These are phyloP conservation scores for Phaeoacremonium minimum DNA, from an alignment of 2,329 filamentous ascomycete genomes.

Conservation along the genomic window DNA sequence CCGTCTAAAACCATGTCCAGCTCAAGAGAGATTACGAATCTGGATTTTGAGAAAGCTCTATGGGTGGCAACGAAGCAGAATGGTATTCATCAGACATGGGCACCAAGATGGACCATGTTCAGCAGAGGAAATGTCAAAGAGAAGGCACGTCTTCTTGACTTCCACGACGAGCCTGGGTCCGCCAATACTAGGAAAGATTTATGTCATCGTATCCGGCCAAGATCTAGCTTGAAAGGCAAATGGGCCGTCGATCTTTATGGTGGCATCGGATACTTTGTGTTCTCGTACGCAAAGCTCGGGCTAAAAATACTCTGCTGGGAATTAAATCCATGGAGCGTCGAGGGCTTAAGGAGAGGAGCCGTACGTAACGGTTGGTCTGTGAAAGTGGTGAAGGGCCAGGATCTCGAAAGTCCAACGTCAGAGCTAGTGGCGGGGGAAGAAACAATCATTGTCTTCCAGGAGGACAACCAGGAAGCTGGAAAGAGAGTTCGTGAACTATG, in stretches of 20 bases:
- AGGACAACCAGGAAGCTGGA: slow-evolving; percentile 58
- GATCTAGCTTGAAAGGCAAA: slow-evolving; percentile 17
- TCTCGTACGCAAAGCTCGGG: slow-evolving; percentile 72
- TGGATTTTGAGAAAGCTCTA: slow-evolving; percentile 63
- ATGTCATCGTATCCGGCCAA: slow-evolving; percentile 1
- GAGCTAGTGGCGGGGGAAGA: slow-evolving; percentile 37
- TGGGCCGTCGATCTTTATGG: slow-evolving; percentile 81
- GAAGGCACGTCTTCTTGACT: slow-evolving; percentile 69
- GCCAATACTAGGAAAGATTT: too few relatives aligned
- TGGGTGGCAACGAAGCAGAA: slow-evolving; percentile 80
- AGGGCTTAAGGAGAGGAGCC: slow-evolving; percentile 76
- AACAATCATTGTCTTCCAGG: slow-evolving; percentile 63
- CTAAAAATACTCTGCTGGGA: slow-evolving; percentile 82
- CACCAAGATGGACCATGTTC: slow-evolving; percentile 91
- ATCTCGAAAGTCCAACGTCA: slow-evolving; percentile 30
- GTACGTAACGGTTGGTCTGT: slow-evolving; percentile 62
- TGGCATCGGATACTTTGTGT: slow-evolving; percentile 91
- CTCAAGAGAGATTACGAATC: slow-evolving; percentile 23
- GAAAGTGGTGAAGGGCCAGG: slow-evolving; percentile 41
- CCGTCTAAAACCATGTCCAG: slow-evolving; percentile 23
- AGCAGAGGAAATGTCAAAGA: slow-evolving; percentile 86
- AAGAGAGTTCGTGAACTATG: slow-evolving; percentile 32
- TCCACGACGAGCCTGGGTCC: slow-evolving; percentile 23
- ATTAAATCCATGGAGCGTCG: slow-evolving; percentile 82
- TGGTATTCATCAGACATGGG: slow-evolving; percentile 80